Base-by-base conservation (phyloP, 495 filamentous ascomycete genomes). In the Aspergillus nanangensis region DNA sequence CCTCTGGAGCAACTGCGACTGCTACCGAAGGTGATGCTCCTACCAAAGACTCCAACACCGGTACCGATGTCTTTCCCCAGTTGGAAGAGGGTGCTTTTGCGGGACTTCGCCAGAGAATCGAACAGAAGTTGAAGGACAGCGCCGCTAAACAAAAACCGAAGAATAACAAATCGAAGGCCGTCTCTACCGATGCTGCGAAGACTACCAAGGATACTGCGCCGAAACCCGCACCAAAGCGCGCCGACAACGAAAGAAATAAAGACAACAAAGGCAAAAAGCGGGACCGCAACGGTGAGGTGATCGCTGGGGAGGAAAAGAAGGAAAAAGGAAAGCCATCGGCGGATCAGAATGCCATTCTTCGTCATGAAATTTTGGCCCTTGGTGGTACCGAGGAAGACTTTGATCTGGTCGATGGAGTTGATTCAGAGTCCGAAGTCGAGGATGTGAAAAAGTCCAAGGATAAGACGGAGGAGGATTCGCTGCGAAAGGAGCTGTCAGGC, bases 381-480 rank as follows among this genome's bases (percentile, higher is more conserved):
- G 88, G 88, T 15, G 88, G 88, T 18, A 85, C 84, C 21, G 78
- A 88, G 58, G 84, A 87, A 20, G 87, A 91, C 57, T 62, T 84
- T 32, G 78, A 84, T 36, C 66, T 90, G 27, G 66, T 91, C 37
- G 79, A 71, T 13, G 78, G 72, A 50, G 53, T 81, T 11, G 70
- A 79, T 40, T 87, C 84, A 1, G 82, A 79, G 40, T 69, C 74
- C 11, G 77, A 79, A 41, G 67, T 57, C 36, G 50, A 47, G 38
- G 58, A 60, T 27, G 38, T 46, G 2, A 60, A 56, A 40, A 56
- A 62, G 33, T 48, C 47, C 4, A 65, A 61, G 41, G 38, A 36
- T 18, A 53, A 55, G 27, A 53, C 58, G 8, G 60, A 60, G 2
- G 67, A 71, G 10, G 67, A 62, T 46, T 54, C 63, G 20, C 40